These are phyloP conservation scores for Violaceomyces palustris DNA, from an alignment of 1,284 basidiomycete genomes.

Conservation along the genomic window DNA sequence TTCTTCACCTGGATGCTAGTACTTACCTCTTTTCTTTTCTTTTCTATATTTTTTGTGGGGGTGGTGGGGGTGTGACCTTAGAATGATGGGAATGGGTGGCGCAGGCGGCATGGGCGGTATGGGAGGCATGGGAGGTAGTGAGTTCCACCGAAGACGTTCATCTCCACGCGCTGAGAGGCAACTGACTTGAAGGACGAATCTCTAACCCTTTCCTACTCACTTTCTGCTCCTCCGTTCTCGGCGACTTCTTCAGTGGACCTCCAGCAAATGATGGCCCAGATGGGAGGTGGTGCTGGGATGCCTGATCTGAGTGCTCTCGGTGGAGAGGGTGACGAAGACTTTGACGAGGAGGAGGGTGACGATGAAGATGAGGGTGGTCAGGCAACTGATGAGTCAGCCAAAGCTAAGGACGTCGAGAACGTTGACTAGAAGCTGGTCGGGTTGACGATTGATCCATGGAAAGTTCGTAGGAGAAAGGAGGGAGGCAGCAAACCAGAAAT, in stretches of 20 bases:
- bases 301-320: conserved; percentile 15
- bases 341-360: conserved; percentile 32
- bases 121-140: conserved; percentile 51
- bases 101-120: conserved; percentile 55
- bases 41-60: too few relatives aligned
- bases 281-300: conserved; percentile 30
- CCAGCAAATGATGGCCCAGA: conserved; percentile 26
- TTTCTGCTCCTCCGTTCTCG: too few relatives aligned
- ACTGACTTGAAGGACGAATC: conserved; percentile 13
- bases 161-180: conserved; percentile 4
- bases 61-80: conserved; percentile 2
- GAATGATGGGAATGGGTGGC: conserved; percentile 9
- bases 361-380: conserved; percentile 32
- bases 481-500: too few relatives aligned
- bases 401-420: conserved; percentile 6
- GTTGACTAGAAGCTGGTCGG: too few relatives aligned
- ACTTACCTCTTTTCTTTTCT: too few relatives aligned
- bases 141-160: conserved; percentile 19
- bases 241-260: conserved; percentile 14
- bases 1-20: too few relatives aligned
- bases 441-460: too few relatives aligned
- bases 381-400: conserved; percentile 4
- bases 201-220: too few relatives aligned
- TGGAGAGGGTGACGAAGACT: conserved; percentile 15
- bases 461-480: too few relatives aligned